Evolutionary conservation across 163 green algal species (phyloP).

Genomic region (Chlorella variabilis): DNA sequence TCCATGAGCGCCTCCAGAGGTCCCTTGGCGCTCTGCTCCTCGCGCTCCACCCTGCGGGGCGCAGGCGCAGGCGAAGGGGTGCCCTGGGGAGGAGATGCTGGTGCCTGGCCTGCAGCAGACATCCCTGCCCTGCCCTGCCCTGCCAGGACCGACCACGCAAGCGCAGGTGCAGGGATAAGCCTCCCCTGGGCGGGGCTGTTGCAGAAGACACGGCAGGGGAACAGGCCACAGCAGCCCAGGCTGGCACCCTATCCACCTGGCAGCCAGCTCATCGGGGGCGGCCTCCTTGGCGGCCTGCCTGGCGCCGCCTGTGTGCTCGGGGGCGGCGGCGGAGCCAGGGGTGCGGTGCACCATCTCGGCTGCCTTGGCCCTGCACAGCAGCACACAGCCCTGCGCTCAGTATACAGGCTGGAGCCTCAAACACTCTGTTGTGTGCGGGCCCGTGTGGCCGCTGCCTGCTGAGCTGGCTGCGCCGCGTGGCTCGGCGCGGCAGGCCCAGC

Average conservation of each 20-base stretch:
- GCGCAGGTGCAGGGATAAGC: too few relatives aligned
- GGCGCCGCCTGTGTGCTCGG: neutral
- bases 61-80: too few relatives aligned
- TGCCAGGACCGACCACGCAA: too few relatives aligned
- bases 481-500: too few relatives aligned
- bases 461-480: too few relatives aligned
- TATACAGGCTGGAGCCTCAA: neutral
- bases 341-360: neutral
- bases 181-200: too few relatives aligned
- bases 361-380: neutral
- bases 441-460: too few relatives aligned
- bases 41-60: constrained; percentile 3
- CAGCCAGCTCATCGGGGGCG: constrained; percentile 25
- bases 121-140: too few relatives aligned
- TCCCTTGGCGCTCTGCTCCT: constrained; percentile 26
- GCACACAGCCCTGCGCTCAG: neutral
- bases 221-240: too few relatives aligned
- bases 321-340: neutral
- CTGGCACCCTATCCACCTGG: constrained; percentile 13
- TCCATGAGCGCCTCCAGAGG: constrained; percentile 20
- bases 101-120: too few relatives aligned
- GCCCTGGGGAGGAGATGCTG: too few relatives aligned
- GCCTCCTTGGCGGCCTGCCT: neutral
- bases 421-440: neutral
- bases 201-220: too few relatives aligned